Conservation (phyloP, 345 rosid species). For the Brassica cretica region DNA sequence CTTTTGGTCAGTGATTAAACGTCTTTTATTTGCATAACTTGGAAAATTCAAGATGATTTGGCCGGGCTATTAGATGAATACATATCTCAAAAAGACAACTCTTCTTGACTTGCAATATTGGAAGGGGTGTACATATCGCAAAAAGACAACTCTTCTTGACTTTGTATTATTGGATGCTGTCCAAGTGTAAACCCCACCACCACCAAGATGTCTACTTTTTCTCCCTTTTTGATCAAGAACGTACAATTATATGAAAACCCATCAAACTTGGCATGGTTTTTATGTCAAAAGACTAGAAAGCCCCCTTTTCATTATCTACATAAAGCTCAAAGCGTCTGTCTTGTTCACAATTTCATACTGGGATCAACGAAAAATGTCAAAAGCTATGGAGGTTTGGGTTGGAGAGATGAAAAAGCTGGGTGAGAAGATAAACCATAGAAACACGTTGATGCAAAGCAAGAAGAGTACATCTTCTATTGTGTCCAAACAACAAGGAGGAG, state of each 20-base stretch:
- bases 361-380: slow-evolving; percentile 44
- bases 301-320: slow-evolving; percentile 4
- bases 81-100: slow-evolving; percentile 5
- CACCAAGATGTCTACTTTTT: not conserved
- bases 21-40: not conserved
- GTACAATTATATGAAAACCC: not conserved
- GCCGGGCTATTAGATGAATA: not conserved
- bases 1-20: not conserved
- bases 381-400: slow-evolving; percentile 53
- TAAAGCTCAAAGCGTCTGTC: slow-evolving; percentile 17
- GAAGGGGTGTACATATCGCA: not conserved
- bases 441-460: slow-evolving; percentile 33
- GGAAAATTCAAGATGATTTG: slow-evolving; percentile 10
- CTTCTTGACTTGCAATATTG: not conserved
- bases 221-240: slow-evolving; percentile 3
- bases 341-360: slow-evolving; percentile 10
- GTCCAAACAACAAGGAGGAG: slow-evolving; percentile 27
- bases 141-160: slow-evolving; percentile 3
- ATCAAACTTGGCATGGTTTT: slow-evolving; percentile 1
- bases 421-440: slow-evolving; percentile 48
- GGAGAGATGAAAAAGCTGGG: slow-evolving; percentile 57
- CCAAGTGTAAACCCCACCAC: slow-evolving; percentile 23
- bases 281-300: not conserved
- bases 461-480: slow-evolving; percentile 18
- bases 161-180: slow-evolving; percentile 24